Conservation (phyloP, 441 rosid species). For the Eutrema salsugineum region DNA sequence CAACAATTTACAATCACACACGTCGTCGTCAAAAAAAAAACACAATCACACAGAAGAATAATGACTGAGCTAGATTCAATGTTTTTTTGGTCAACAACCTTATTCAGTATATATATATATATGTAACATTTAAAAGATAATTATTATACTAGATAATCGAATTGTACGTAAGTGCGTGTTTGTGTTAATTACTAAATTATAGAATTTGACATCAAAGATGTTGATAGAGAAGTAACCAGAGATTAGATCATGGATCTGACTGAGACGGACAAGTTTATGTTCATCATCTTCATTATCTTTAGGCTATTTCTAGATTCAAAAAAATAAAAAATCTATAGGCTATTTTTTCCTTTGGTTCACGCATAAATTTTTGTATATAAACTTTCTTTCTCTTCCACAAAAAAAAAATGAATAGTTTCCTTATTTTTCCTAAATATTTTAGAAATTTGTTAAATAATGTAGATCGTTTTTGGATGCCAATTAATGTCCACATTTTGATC, state of each 20-base stretch:
- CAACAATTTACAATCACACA: slow-evolving; percentile 22
- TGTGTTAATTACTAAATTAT: not conserved
- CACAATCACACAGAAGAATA: not conserved
- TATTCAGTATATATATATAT: not conserved
- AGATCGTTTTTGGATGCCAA: not conserved
- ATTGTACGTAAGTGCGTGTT: not conserved
- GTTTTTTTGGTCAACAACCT: not conserved
- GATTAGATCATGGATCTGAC: not conserved
- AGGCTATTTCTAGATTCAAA: too few relatives aligned
- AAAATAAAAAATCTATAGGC: too few relatives aligned
- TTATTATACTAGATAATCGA: not conserved
- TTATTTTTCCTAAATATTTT: not conserved
- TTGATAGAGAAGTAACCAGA: slow-evolving; percentile 17
- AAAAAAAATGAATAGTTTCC: not conserved
- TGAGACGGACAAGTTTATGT: slow-evolving; percentile 10
- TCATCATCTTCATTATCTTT: not conserved
- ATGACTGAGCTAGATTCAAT: not conserved
- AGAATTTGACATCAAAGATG: not conserved
- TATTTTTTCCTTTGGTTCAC: not conserved
- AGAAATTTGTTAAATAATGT: not conserved
- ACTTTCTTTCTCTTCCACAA: not conserved
- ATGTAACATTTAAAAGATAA: not conserved
- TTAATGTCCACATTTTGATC: not conserved
- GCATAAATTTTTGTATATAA: not conserved
- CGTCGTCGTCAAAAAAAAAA: not conserved